Evolutionary conservation across 768 basidiomycete species (phyloP).

Genomic region (Podaxis mareebaensis): DNA sequence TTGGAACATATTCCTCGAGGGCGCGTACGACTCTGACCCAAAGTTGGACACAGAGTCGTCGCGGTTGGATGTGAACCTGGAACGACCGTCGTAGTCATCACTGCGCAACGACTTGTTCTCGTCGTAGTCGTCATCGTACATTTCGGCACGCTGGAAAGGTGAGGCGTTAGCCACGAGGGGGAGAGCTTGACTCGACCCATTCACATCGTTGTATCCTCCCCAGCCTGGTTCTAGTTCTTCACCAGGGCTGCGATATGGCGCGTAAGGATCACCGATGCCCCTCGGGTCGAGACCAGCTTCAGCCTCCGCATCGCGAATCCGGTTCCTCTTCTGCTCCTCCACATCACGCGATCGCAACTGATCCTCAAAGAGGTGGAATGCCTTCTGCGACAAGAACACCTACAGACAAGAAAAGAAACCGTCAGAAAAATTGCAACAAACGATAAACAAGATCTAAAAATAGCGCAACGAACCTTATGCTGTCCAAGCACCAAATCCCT

Average conservation of each 20-base stretch:
- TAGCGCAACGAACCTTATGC: conserved; percentile 62
- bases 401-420: conserved; percentile 28
- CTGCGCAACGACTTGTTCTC: conserved; percentile 72
- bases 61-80: conserved; percentile 72
- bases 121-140: conserved; percentile 79
- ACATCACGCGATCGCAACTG: conserved; percentile 78
- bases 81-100: conserved; percentile 81
- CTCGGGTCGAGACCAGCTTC: conserved; percentile 67
- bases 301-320: conserved; percentile 72
- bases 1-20: conserved; percentile 95
- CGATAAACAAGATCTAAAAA: neutral
- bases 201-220: conserved; percentile 45
- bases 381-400: conserved; percentile 86
- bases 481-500: conserved; percentile 79
- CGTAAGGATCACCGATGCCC: conserved; percentile 67
- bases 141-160: conserved; percentile 74
- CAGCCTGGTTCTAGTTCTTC: conserved; percentile 41
- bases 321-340: conserved; percentile 84
- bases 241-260: conserved; percentile 66
- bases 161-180: conserved; percentile 85
- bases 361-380: conserved; percentile 90
- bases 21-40: conserved; percentile 92
- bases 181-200: conserved; percentile 66
- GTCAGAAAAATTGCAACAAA: neutral
- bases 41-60: conserved; percentile 81